Conservation (phyloP, 2,329 filamentous ascomycete genomes). For the Xylariaceae sp. region DNA sequence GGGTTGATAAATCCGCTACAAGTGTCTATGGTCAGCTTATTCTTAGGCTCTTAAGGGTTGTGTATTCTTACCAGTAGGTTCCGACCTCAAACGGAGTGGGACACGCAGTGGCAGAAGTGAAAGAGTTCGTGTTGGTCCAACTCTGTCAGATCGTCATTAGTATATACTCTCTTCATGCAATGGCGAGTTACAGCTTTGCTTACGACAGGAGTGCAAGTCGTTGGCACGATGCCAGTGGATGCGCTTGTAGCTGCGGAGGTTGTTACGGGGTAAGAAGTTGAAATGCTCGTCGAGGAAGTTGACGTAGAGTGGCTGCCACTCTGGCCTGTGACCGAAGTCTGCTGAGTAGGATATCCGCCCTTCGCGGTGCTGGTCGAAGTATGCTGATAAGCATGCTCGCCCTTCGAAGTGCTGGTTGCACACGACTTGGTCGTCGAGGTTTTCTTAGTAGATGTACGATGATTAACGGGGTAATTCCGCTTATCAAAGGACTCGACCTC, state of each 20-base stretch:
- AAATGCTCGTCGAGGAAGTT: neutral
- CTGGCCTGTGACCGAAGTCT: neutral
- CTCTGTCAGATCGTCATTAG: neutral
- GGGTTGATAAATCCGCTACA: conserved; percentile 2
- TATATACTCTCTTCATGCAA: neutral
- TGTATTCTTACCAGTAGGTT: neutral
- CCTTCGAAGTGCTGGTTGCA: neutral
- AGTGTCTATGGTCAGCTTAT: no score
- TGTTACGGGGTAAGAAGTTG: neutral
- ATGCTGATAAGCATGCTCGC: no score
- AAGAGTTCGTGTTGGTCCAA: conserved; percentile 3
- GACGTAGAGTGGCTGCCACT: neutral
- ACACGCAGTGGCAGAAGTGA: conserved; percentile 3
- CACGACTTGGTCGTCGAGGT: neutral
- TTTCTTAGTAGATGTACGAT: neutral
- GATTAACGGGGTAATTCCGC: no score
- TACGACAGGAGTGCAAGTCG: conserved; percentile 1
- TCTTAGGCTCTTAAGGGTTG: no score
- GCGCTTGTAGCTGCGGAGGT: neutral
- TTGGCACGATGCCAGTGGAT: conserved; percentile 1
- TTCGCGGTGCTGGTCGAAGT: neutral
- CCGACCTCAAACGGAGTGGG: conserved; percentile 2
- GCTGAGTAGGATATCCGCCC: neutral
- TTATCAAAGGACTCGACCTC: neutral
- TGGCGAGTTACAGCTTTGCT: neutral